Base-by-base conservation (phyloP, 139 green algal species). In the Chlorella sp. region DNA sequence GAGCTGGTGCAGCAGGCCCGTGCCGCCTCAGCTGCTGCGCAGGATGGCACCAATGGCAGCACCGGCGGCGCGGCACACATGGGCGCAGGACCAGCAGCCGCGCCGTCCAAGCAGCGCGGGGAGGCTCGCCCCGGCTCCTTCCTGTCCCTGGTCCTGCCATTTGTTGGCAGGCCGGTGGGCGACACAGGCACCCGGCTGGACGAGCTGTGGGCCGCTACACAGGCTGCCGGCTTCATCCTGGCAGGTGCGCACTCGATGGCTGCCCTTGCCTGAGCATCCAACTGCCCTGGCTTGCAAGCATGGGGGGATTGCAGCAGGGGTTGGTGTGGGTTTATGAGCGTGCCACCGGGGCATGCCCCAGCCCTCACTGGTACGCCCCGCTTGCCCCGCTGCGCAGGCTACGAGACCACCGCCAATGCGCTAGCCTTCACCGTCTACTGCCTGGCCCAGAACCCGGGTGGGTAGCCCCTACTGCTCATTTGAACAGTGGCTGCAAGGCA, bases 361-460 rank as follows among this genome's bases (percentile, higher is more conserved):
- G n/a, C n/a, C n/a, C n/a, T 51, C 44, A 6, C 44, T 13, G 1
- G 25, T 17, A 67, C 32, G 36, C 17, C n/a, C 23, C 4, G 9
- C 36, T 0, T 78, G 25, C 23, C 3, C 65, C 39, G 18, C 41
- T 39, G 25, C 28, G 51, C 74, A 81, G 74, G 74, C 1, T 81
- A 81, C 21, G 74, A 81, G 30, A 81, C 74, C 51, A 81, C 74
- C 1, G 74, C 51, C 74, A 81, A 81, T 34, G n/a, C 34, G 13
- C 4, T 81, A 1, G 23, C 18, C 21, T 81, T 51, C 51, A 16
- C 51, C 5, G 23, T 81, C 18, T 81, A 81, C 55, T 32, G 67
- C n/a, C 32, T 81, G 21, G 74, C 74, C 4, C 12, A 3, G 4
- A 25, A 81, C 74, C 74, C 74, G 17, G 74, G 74, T 81, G 74